Evolutionary conservation across 345 rosid species (phyloP).

Genomic region (Euphorbia pulcherrima): DNA sequence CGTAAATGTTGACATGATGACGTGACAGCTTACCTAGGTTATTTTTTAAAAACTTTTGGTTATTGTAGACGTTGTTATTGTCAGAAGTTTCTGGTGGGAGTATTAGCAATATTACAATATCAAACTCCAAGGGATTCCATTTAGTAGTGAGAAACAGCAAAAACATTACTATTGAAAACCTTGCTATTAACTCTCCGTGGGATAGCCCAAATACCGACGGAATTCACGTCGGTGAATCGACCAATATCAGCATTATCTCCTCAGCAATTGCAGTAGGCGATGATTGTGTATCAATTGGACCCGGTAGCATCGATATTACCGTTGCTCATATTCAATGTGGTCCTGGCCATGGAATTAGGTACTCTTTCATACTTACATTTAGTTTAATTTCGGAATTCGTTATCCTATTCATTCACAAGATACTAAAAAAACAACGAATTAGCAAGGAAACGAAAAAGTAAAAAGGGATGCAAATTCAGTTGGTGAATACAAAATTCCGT

Average conservation of each 20-base stretch:
- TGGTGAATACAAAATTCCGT: too few relatives aligned
- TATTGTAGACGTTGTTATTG: constrained; percentile 41
- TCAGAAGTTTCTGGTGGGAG: constrained; percentile 34
- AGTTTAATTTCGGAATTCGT: too few relatives aligned
- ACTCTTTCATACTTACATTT: neutral
- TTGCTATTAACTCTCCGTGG: constrained; percentile 38
- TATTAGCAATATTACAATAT: constrained; percentile 32
- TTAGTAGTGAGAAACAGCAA: constrained; percentile 27
- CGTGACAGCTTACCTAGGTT: too few relatives aligned
- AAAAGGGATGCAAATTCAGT: too few relatives aligned
- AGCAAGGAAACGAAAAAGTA: too few relatives aligned
- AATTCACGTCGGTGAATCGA: constrained; percentile 46
- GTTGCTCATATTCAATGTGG: constrained; percentile 35
- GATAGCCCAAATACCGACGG: constrained; percentile 74
- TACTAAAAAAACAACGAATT: too few relatives aligned
- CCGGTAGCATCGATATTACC: constrained; percentile 39
- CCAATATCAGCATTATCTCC: constrained; percentile 31
- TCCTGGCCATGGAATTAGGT: constrained; percentile 71
- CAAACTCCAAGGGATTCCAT: constrained; percentile 51
- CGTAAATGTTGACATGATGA: too few relatives aligned
- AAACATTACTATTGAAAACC: constrained; percentile 25
- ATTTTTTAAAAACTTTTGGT: neutral
- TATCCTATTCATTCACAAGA: too few relatives aligned
- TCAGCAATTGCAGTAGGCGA: constrained; percentile 50
- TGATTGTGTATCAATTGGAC: constrained; percentile 57